Evolutionary conservation across 2,329 filamentous ascomycete species (phyloP).

Genomic region (Grosmannia serpens): DNA sequence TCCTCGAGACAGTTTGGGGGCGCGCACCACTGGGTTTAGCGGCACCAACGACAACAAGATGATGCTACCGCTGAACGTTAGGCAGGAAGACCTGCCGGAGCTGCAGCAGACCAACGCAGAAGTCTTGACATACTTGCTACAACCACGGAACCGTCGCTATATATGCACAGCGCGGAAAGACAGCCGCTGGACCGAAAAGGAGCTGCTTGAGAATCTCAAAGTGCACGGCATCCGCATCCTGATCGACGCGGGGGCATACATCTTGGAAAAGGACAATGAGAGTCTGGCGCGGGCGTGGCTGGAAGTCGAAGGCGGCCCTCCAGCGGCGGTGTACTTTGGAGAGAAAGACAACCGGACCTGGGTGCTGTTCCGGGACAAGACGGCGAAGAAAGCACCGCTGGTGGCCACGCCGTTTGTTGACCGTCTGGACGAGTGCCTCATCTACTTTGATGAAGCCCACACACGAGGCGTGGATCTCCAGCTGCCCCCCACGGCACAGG

Average conservation of each 20-base stretch:
- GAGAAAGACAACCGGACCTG: constrained; percentile 10
- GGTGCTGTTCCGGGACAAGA: constrained; percentile 3
- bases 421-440: constrained; percentile 30
- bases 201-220: constrained; percentile 30
- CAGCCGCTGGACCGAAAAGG: constrained; percentile 31
- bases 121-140: constrained; percentile 47
- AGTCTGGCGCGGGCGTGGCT: constrained; percentile 40
- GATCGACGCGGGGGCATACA: constrained; percentile 53
- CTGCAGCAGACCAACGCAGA: constrained; percentile 51
- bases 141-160: constrained; percentile 38
- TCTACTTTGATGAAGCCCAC: constrained; percentile 51
- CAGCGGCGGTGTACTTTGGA: constrained; percentile 42
- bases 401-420: constrained; percentile 4
- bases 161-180: constrained; percentile 19
- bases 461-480: constrained; percentile 50
- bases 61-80: constrained; percentile 48
- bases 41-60: constrained; percentile 56
- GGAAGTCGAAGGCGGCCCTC: constrained; percentile 26
- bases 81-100: constrained; percentile 45
- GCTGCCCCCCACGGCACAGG: constrained; percentile 32
- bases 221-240: constrained; percentile 34
- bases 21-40: constrained; percentile 55
- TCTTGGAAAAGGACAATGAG: constrained; percentile 48
- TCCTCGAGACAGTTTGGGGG: constrained; percentile 13
- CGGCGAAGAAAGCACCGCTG: background rate